phyloP scores from a whole-genome alignment of 345 rosid species.

The Brassica incana region DNA sequence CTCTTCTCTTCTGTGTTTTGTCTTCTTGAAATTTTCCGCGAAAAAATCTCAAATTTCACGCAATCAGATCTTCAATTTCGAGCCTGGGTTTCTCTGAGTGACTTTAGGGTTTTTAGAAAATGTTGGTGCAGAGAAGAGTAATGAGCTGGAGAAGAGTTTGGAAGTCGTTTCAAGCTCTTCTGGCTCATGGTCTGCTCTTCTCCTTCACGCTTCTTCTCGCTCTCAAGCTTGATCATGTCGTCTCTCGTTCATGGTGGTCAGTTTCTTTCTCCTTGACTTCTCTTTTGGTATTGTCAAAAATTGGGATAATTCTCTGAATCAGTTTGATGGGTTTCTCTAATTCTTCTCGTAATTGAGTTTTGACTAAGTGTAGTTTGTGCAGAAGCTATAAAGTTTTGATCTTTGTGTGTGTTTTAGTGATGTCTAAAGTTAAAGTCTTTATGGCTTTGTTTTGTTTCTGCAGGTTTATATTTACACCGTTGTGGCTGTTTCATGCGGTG shows the following conservation, averaged over 20 bases:
- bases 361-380: neutral
- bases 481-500: constrained; percentile 83
- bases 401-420: constrained; percentile 19
- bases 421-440: neutral
- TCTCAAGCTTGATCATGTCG: constrained; percentile 66
- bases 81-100: constrained; percentile 1
- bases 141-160: constrained; percentile 83
- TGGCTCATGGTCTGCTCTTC: constrained; percentile 73
- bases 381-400: neutral
- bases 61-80: constrained; percentile 28
- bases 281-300: constrained; percentile 11
- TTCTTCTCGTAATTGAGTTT: neutral
- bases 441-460: neutral
- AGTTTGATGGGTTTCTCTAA: neutral
- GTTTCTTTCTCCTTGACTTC: constrained; percentile 35
- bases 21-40: constrained; percentile 28
- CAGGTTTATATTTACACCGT: constrained; percentile 76
- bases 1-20: neutral
- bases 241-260: constrained; percentile 76
- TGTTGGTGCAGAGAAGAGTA: constrained; percentile 57
- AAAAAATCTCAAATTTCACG: neutral
- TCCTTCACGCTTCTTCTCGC: constrained; percentile 74
- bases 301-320: neutral
- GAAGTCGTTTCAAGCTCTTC: constrained; percentile 61
- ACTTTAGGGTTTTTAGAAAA: constrained; percentile 30